Evolutionary conservation across 306 rosid species (phyloP), one percentile per base, ranked within the genome.

Genomic region (Pachyrhizus erosus): DNA sequence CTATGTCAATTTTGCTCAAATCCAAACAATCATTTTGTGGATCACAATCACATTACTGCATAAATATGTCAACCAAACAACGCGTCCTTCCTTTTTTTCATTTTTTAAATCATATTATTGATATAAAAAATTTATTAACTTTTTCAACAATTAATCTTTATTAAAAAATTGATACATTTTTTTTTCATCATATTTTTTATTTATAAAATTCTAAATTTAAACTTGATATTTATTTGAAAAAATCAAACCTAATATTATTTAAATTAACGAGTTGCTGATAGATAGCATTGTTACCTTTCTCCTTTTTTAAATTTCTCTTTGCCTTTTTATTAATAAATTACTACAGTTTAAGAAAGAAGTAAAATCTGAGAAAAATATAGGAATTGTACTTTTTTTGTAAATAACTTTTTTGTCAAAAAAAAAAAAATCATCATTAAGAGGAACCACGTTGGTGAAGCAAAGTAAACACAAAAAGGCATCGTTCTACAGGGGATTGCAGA

Each of bases 21-120:
- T 83, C 66, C 46, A 77, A 70, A 70, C 20, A 45, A 78, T 71
- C 75, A 62, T 71, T 72, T 61, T 71, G 70, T 83, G 76, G 70
- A 33, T 52, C 82, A 27, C 71, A 39, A 6, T 9, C 2, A 9
- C 26, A 48, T 37, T 0, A 24, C 13, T 75, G 64, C 54, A 29
- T 12, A 65, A 26, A 75, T 57, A 40, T 66, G 48, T 66, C 62
- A 75, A 75, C 52, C 51, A 10, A 24, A 27, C 11, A 18, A 55
- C 60, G 75, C 76, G 48, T 42, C 37, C 37, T 24, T 1, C 9
- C 57, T 9, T 39, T 24, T 23, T 11, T 13, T 39, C 45, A n/a
- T 54, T 65, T 39, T 23, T 2, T 68, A 29, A 1, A 33, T 7
- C n/a, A n/a, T n/a, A n/a, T n/a, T n/a, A n/a, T n/a, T n/a, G n/a